Base-by-base conservation (phyloP, 352 stramenopile genomes). In the Pythium pectinolyticum region DNA sequence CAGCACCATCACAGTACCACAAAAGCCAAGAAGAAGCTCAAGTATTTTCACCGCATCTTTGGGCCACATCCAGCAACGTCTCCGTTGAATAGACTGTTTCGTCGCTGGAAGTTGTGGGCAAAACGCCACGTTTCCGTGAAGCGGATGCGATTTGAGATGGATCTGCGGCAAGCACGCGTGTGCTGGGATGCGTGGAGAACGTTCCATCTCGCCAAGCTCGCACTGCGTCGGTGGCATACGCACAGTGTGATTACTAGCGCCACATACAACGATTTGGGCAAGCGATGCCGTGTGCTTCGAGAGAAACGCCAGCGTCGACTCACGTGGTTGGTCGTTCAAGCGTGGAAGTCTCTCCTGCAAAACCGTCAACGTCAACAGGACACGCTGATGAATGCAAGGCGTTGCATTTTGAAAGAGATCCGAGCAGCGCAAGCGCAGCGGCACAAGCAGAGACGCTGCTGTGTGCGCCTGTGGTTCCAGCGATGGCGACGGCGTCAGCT, bases 1-100 rank as follows among this genome's bases (percentile, higher is more conserved):
- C 32, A 50, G 7, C 32, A 68, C 31, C 45, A 50, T 2, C 30
- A 30, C 3, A 48, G 55, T 8, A 59, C 53, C 17, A 57, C 62
- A n/a, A 66, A 47, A 24, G 43, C 74, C 11, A 61, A 59, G 32
- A 64, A 55, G 41, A 86, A 85, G 32, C 48, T 82, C 3, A 17
- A 14, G 1, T 72, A 83, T 40, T 88, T 81, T 24, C 61, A 56
- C 5, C 66, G 71, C 37, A 49, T 84, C 0, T 77, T 72, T 41
- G 77, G 77, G 9, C 51, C 45, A 8, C 65, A 83, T 43, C 61
- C 77, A 25, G 35, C 41, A 2, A 74, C 64, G 8, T 84, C 70
- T 1, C 51, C 63, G 3, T 30, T 82, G 1, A 48, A 22, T 0
- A 57, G 71, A 57, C 3, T 37, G 7, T 88, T 75, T 74, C 0